Conservation (phyloP, 73 alveolate genomes). For the Breviolum minutum region DNA sequence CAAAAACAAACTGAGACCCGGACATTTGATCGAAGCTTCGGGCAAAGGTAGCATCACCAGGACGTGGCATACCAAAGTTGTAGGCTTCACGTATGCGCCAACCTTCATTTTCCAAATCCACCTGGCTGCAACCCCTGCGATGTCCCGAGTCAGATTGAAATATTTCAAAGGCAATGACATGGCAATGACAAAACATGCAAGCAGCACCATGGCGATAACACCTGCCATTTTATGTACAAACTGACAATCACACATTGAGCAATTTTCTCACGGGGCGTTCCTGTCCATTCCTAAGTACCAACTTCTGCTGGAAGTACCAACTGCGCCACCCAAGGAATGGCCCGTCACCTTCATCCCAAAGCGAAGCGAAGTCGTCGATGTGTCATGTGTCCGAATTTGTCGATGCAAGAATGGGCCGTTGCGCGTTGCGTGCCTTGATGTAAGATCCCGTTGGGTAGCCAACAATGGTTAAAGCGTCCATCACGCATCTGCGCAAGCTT, state of each 20-base stretch:
- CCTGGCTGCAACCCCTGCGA: not conserved
- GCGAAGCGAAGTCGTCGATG: not conserved
- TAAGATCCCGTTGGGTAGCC: not conserved
- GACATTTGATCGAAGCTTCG: conserved; percentile 16
- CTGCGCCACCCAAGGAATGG: conserved; percentile 75
- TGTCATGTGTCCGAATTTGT: not conserved
- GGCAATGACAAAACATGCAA: not conserved
- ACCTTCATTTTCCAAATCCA: not conserved
- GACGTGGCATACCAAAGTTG: conserved; percentile 83
- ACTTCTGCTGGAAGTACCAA: not conserved
- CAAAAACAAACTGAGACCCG: not conserved
- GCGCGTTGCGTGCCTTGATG: not conserved
- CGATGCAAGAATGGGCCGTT: too few species aligned
- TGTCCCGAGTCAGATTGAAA: not conserved
- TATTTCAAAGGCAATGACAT: not conserved
- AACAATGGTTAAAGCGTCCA: not conserved
- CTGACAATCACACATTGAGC: not conserved
- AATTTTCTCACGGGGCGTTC: not conserved
- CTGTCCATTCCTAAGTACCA: not conserved
- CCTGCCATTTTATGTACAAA: not conserved
- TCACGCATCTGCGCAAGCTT: conserved; percentile 41
- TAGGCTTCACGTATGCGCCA: conserved; percentile 48
- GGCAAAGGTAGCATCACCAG: conserved; percentile 82
- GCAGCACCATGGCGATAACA: conserved; percentile 9
- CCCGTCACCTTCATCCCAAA: conserved; percentile 55